These are phyloP conservation scores for Cladosporium halotolerans DNA, from an alignment of 2,329 filamentous ascomycete species.

Conservation along the genomic window DNA sequence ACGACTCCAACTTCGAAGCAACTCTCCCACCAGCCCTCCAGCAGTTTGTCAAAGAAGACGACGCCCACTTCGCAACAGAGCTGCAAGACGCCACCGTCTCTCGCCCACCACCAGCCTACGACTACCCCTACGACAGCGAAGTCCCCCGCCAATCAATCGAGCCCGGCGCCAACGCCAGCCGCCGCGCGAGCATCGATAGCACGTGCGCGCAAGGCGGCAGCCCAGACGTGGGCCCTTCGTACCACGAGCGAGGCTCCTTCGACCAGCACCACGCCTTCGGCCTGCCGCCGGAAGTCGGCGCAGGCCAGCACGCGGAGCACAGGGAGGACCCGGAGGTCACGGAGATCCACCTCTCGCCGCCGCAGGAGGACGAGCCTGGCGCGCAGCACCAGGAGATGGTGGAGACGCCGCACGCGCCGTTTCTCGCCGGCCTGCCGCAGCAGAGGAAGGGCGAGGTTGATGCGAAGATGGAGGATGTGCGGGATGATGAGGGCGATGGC, in stretches of 20 bases:
- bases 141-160: conserved; percentile 11
- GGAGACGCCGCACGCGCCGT: conserved; percentile 15
- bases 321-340: conserved; percentile 4
- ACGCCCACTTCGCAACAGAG: conserved; percentile 21
- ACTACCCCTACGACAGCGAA: conserved; percentile 2
- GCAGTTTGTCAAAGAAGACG: conserved; percentile 24
- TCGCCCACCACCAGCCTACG: conserved; percentile 6
- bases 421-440: conserved; percentile 1
- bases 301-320: not conserved
- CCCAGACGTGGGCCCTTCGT: not conserved
- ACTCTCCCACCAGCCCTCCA: conserved; percentile 19
- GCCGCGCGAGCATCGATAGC: conserved; percentile 12
- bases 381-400: conserved; percentile 21
- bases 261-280: not conserved
- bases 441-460: not conserved
- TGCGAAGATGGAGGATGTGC: conserved; percentile 5
- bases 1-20: conserved; percentile 14
- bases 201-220: conserved; percentile 10
- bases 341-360: conserved; percentile 10
- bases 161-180: not conserved
- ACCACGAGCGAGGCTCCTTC: not conserved
- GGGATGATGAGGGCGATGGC: not conserved
- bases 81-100: conserved; percentile 9
- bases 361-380: conserved; percentile 6
- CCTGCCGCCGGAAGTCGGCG: not conserved